Evolutionary conservation across 768 basidiomycete species (phyloP), one percentile per base, ranked within the genome.

Genomic region (Tylopilus rubrobrunneus): DNA sequence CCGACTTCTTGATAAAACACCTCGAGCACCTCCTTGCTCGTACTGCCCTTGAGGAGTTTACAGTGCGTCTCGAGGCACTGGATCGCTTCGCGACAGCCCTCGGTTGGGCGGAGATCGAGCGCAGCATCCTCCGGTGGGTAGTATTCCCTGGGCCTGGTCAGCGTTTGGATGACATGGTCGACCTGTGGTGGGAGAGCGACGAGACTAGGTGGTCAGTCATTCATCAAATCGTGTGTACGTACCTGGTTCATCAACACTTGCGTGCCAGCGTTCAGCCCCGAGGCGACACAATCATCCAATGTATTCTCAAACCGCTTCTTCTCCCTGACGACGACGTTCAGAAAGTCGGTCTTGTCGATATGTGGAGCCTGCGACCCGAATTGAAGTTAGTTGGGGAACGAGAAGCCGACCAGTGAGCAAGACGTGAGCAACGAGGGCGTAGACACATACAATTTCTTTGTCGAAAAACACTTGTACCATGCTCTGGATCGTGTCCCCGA

Each of bases 381-480:
- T 19, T 27, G 5, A 31, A 8, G 14, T 37, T 40, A 31, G 15
- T 25, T 17, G 10, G 12, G 8, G 17, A 39, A 39, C n/a, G 34
- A 39, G n/a, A 12, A 17, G 17, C 14, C 15, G 5, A 9, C 23
- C 19, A 23, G 40, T 14, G 29, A 2, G 6, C 8, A 31, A 17
- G 29, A 44, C 21, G 21, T 33, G n/a, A 9, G 6, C 19, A 10
- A 39, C n/a, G 36, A 29, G 15, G 5, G 19, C 2, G 10, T 7
- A 15, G 37, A 7, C 1, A 54, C 85, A 25, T 56, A 89, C 92
- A 72, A 98, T 74, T 62, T 97, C 96, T 64, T 95, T 95, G 66
- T 98, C 97, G 65, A 96, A 99, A 69, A 95, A 99, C 2, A 98
- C 97, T 61, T 99, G 94, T 7, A 97, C 84, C 85, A 98, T 98